Evolutionary conservation across 2,329 filamentous ascomycete species (phyloP).

Genomic region (Paracamarosporium sp.): DNA sequence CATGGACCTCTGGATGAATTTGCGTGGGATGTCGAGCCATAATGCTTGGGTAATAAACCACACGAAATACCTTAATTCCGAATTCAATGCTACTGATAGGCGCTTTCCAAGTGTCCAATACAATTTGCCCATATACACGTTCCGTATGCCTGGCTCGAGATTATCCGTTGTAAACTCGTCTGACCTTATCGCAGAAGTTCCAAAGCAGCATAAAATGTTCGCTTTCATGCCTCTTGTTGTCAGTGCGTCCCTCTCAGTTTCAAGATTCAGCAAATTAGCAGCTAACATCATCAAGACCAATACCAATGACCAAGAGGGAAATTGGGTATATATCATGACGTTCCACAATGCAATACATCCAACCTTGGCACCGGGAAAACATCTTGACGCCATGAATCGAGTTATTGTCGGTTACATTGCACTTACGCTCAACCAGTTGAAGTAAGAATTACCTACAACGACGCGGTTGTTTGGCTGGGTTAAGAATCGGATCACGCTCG

Average conservation of each 20-base stretch:
- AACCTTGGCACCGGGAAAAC: slow-evolving; percentile 36
- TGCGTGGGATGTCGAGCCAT: no score
- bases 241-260: slow-evolving; percentile 39
- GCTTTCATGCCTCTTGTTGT: slow-evolving; percentile 48
- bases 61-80: no score
- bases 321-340: slow-evolving; percentile 37
- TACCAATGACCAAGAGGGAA: slow-evolving; percentile 42
- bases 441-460: not conserved
- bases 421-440: slow-evolving; percentile 19
- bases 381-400: slow-evolving; percentile 46
- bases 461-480: slow-evolving; percentile 24
- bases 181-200: slow-evolving; percentile 41
- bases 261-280: slow-evolving; percentile 34
- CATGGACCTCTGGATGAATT: no score
- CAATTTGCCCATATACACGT: slow-evolving; percentile 47
- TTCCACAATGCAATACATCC: slow-evolving; percentile 34
- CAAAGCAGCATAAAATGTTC: slow-evolving; percentile 43
- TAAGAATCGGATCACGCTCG: slow-evolving; percentile 33
- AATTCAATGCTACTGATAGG: no score
- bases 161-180: slow-evolving; percentile 50
- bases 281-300: slow-evolving; percentile 40
- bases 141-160: slow-evolving; percentile 45
- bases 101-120: slow-evolving; percentile 9
- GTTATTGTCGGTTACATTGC: slow-evolving; percentile 37
- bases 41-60: no score